A percentile compares a stretch with the other conserved stretches of the same genome.
Conservation (phyloP, 495 filamentous ascomycete genomes). For the Sphaerosporella brunnea region DNA sequence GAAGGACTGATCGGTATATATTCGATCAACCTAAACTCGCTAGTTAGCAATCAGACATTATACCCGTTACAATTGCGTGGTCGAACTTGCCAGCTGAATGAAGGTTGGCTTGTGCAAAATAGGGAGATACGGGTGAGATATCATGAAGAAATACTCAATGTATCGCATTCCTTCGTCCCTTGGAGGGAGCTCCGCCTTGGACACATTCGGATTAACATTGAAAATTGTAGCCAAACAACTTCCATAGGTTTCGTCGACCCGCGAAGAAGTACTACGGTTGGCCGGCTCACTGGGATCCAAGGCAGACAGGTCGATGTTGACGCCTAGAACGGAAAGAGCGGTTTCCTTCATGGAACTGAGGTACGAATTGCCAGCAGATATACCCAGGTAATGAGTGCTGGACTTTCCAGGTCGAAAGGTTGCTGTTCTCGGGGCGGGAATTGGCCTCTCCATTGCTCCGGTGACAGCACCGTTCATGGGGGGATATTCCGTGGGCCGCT, state of each 20-base stretch:
- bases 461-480: neutral
- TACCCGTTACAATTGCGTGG: no score
- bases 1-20: conserved; percentile 46
- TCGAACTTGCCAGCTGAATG: conserved; percentile 37
- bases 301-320: conserved; percentile 57
- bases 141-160: conserved; percentile 53
- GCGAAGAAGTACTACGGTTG: conserved; percentile 27
- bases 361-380: conserved; percentile 45
- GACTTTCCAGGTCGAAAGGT: conserved; percentile 37
- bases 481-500: conserved; percentile 1
- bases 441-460: neutral
- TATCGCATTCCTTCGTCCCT: conserved; percentile 42
- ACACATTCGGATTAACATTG: conserved; percentile 37
- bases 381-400: conserved; percentile 54
- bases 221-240: conserved; percentile 45
- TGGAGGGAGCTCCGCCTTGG: conserved; percentile 39
- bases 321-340: conserved; percentile 52
- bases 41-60: no score
- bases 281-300: conserved; percentile 40
- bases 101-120: conserved; percentile 55
- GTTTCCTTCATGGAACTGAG: conserved; percentile 59
- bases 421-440: neutral
- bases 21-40: conserved; percentile 37
- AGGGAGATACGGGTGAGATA: conserved; percentile 53
- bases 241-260: conserved; percentile 42